phyloP scores from a whole-genome alignment of 768 basidiomycete genomes.

The Lyophyllum semitale region DNA sequence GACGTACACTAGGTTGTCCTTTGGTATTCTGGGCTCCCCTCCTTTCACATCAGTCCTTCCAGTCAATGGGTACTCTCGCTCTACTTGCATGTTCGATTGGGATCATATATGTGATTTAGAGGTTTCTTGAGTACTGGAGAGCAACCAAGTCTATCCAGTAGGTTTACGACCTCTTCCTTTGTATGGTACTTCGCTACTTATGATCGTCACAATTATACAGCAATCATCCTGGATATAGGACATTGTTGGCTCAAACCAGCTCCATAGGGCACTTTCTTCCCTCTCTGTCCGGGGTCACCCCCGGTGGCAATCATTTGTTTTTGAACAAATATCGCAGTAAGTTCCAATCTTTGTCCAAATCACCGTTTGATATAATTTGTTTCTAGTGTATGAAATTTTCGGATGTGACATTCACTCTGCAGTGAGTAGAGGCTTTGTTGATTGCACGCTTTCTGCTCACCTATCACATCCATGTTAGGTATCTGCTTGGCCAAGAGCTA shows the following conservation, averaged over 20 bases:
- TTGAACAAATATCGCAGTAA: constrained; percentile 31
- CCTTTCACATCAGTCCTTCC: neutral
- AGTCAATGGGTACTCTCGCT: constrained; percentile 6
- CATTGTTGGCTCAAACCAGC: constrained; percentile 24
- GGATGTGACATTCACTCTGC: constrained; percentile 39
- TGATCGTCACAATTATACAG: constrained; percentile 19
- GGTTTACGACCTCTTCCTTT: constrained; percentile 5
- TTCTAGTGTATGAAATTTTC: constrained; percentile 28
- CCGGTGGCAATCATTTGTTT: constrained; percentile 32
- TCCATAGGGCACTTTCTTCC: constrained; percentile 27
- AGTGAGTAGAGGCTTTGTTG: constrained; percentile 20
- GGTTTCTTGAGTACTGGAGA: constrained; percentile 21
- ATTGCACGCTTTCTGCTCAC: too few relatives aligned
- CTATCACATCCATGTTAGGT: constrained; percentile 18
- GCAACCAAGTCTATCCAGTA: constrained; percentile 30
- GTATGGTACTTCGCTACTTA: neutral
- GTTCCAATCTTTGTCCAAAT: neutral
- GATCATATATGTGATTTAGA: constrained; percentile 22
- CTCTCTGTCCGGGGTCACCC: constrained; percentile 27
- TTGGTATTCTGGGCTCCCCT: too few relatives aligned
- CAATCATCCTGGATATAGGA: constrained; percentile 33
- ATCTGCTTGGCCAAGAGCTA: constrained; percentile 24
- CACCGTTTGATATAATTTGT: neutral
- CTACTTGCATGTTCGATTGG: constrained; percentile 16
- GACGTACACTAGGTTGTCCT: too few relatives aligned